Evolutionary conservation across 257 asterid species (phyloP), one percentile per base, ranked within the genome.

Genomic region (Gentiana macrophylla): DNA sequence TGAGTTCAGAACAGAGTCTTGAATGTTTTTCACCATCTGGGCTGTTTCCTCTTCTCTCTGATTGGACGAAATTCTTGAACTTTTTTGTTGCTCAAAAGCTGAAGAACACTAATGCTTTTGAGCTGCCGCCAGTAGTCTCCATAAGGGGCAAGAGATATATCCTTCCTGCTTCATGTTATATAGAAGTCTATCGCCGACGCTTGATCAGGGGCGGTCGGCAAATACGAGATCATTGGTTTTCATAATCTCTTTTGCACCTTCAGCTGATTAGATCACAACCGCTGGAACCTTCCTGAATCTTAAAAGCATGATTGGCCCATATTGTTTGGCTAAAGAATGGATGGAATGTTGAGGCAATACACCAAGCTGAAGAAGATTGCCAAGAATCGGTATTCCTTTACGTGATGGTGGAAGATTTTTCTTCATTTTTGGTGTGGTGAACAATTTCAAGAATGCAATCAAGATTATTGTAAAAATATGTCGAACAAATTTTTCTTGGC

Each of bases 401-500:
- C 64, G 70, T 12, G 70, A 65, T 3, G 64, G 70, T 8, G 64
- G 65, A n/a, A n/a, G n/a, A n/a, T n/a, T n/a, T n/a, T n/a, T n/a
- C n/a, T n/a, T n/a, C n/a, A n/a, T n/a, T n/a, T n/a, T n/a, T n/a
- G n/a, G n/a, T n/a, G n/a, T n/a, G n/a, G n/a, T n/a, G n/a, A n/a
- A n/a, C n/a, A n/a, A n/a, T n/a, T n/a, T n/a, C n/a, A n/a, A n/a
- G n/a, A n/a, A n/a, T n/a, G n/a, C n/a, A n/a, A n/a, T n/a, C n/a
- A n/a, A n/a, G n/a, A n/a, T n/a, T n/a, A n/a, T n/a, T n/a, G n/a
- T n/a, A n/a, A n/a, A n/a, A n/a, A n/a, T n/a, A n/a, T n/a, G n/a
- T n/a, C n/a, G n/a, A n/a, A n/a, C n/a, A n/a, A n/a, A n/a, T n/a
- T n/a, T n/a, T n/a, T n/a, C n/a, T n/a, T n/a, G n/a, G n/a, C n/a